phyloP scores from a whole-genome alignment of 345 rosid genomes.

The Streptanthus diversifolius region DNA sequence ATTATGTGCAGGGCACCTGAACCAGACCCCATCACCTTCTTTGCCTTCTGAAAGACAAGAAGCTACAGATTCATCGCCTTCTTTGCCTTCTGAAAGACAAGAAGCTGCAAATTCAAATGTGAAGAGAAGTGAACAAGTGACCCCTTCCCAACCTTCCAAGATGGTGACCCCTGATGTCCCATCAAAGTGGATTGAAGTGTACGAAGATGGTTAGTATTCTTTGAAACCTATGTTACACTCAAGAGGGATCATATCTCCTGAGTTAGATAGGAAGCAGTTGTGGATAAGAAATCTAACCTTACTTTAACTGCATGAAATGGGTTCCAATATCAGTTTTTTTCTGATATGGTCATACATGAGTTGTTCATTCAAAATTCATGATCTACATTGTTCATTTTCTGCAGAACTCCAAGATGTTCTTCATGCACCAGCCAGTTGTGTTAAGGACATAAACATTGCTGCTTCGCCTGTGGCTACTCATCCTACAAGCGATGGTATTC shows the following conservation, averaged over 20 bases:
- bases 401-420: constrained; percentile 8
- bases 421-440: not conserved
- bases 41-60: too few relatives aligned
- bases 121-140: not conserved
- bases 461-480: not conserved
- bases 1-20: constrained; percentile 6
- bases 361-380: constrained; percentile 13
- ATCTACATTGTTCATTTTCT: not conserved
- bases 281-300: not conserved
- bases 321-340: not conserved
- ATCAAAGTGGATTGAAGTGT: constrained; percentile 5
- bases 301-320: not conserved
- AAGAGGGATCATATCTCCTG: not conserved
- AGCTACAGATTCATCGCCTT: too few relatives aligned
- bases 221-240: not conserved
- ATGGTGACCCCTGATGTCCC: constrained; percentile 19
- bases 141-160: constrained; percentile 6
- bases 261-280: not conserved
- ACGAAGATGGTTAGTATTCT: constrained; percentile 22
- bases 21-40: not conserved
- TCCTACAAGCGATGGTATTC: not conserved
- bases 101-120: not conserved
- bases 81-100: constrained; percentile 13
- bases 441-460: not conserved
- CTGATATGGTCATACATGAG: not conserved